A percentile compares a stretch with the other conserved stretches of the same genome.
These are phyloP conservation scores for Sphaerostilbella broomeana DNA, from an alignment of 2,329 filamentous ascomycete species.

Conservation along the genomic window DNA sequence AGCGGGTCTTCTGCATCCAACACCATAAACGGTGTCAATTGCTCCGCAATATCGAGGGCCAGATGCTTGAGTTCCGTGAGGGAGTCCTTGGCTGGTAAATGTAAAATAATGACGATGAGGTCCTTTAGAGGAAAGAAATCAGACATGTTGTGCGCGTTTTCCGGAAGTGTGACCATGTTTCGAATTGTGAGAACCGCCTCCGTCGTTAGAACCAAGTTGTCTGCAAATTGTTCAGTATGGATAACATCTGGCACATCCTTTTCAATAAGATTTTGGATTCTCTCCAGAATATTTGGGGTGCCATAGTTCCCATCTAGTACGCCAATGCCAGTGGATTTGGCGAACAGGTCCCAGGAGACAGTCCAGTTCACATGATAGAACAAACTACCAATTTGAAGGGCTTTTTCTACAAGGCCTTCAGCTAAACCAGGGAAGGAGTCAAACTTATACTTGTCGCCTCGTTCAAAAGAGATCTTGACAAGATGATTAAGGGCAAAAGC, in stretches of 20 bases:
- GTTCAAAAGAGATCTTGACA: conserved; percentile 90
- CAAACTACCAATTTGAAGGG: conserved; percentile 67
- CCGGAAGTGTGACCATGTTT: conserved; percentile 91
- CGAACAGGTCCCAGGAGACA: conserved; percentile 55
- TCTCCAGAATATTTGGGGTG: conserved; percentile 52
- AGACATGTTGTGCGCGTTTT: conserved; percentile 79
- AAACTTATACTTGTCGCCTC: conserved; percentile 93
- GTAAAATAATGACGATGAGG: conserved; percentile 73
- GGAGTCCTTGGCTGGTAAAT: conserved; percentile 64
- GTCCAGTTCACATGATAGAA: conserved; percentile 82
- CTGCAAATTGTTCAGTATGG: conserved; percentile 62
- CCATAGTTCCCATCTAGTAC: conserved; percentile 41
- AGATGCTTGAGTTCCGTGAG: conserved; percentile 85
- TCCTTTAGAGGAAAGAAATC: conserved; percentile 71
- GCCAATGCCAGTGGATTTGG: conserved; percentile 48
- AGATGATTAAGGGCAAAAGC: conserved; percentile 90
- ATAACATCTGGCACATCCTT: conserved; percentile 61
- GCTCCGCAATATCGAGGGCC: conserved; percentile 84
- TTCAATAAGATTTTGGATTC: conserved; percentile 57
- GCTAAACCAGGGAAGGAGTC: conserved; percentile 84
- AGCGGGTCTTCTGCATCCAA: conserved; percentile 69
- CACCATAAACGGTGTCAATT: conserved; percentile 74
- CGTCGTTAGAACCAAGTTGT: conserved; percentile 68
- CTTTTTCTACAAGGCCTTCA: conserved; percentile 81
- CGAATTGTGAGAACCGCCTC: conserved; percentile 83